Base-by-base conservation (phyloP, 78 protist species). In the Dictyostelium firmibasis region DNA sequence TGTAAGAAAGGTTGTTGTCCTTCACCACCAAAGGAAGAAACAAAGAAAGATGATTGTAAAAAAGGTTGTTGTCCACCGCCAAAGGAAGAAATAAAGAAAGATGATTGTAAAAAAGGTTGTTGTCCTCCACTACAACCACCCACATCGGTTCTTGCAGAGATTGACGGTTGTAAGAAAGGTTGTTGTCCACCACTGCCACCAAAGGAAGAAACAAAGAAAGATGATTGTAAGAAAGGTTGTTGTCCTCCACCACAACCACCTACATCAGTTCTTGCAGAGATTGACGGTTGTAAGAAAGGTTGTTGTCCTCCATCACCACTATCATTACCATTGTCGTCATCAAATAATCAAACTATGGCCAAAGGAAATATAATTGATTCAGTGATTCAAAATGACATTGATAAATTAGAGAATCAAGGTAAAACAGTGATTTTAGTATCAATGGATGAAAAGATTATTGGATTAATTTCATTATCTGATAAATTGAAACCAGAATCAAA, bases 401-500 rank as follows among this genome's bases (percentile, higher is more conserved):
- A 76, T 1, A 33, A 18, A 33, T 47, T 31, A 60, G 94, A 94
- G 53, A 27, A 6, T 3, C 53, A 72, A 8, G 97, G 97, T 1
- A 62, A 79, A 44, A 97, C 98, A 4, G 93, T 92, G 14, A 85
- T 96, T 6, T 9, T 97, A 16, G 93, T 36, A n/a, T 38, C 94
- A 13, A 27, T 91, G 29, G 93, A 84, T 31, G 86, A 95, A 2
- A 47, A 13, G 9, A 10, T 96, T 10, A 70, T 78, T n/a, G 98
- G 96, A 9, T 5, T 75, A 41, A 2, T 94, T 31, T 77, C 91
- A 23, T 70, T 95, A 27, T 20, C 31, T 9, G 97, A 95, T 64
- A 83, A 69, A 4, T 36, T 84, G 13, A 36, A 82, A 47, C 79
- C 33, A 50, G 99, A 97, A 10, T 85, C 98, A 18, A 10, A 3